Evolutionary conservation across 2,329 filamentous ascomycete genomes (phyloP).

Genomic region (Plenodomus biglobosus): DNA sequence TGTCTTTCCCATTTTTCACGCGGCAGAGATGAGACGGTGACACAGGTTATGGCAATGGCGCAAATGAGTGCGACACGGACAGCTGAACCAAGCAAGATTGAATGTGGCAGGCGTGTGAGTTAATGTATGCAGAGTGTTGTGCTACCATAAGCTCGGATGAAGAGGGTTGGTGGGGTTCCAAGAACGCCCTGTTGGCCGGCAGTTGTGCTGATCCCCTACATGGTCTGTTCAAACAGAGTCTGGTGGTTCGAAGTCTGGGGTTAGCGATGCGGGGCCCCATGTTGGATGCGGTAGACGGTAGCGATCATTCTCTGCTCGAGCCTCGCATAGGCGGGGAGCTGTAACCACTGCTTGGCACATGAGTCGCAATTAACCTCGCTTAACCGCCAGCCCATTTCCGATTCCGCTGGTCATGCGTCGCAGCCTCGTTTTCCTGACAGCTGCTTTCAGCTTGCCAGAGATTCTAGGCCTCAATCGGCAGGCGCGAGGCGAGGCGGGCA

Average conservation of each 20-base stretch:
- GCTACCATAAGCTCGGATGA: not conserved
- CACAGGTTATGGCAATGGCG: not conserved
- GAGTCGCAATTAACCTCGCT: not conserved
- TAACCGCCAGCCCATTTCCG: not conserved
- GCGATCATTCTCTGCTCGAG: not conserved
- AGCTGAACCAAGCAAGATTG: not conserved
- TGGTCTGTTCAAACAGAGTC: not conserved
- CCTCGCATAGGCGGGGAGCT: slow-evolving; percentile 4
- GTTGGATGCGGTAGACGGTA: slow-evolving; percentile 3
- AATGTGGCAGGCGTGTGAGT: not conserved
- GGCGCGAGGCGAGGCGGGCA: slow-evolving; percentile 4
- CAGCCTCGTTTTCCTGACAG: not conserved
- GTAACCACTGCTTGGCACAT: not conserved
- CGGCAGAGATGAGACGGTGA: not conserved
- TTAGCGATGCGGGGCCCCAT: slow-evolving; percentile 16
- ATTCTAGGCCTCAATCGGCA: no score
- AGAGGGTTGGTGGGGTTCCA: slow-evolving; percentile 1
- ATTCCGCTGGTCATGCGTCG: not conserved
- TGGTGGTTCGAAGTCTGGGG: not conserved
- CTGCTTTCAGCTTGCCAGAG: not conserved
- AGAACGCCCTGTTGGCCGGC: slow-evolving; percentile 14
- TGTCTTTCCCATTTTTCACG: slow-evolving; percentile 24
- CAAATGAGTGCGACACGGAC: not conserved
- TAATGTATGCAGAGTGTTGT: not conserved
- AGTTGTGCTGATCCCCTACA: slow-evolving; percentile 6